Evolutionary conservation across 2,329 filamentous ascomycete species (phyloP).

Genomic region (Colletotrichum magnum): DNA sequence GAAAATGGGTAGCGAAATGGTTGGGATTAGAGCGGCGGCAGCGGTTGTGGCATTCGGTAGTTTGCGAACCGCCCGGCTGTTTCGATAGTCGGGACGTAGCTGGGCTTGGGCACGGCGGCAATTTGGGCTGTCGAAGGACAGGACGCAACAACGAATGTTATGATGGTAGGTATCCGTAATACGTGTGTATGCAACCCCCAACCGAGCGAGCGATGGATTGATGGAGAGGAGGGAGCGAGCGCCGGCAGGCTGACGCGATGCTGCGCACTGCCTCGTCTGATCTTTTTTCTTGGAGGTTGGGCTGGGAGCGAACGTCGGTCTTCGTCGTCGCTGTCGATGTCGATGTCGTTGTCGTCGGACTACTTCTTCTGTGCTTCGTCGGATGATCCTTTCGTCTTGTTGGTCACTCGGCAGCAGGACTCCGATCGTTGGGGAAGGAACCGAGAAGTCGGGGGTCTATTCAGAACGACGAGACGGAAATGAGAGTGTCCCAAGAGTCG

Average conservation of each 20-base stretch:
- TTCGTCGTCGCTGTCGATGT: neutral
- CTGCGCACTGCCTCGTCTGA: conserved; percentile 25
- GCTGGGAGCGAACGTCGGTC: neutral
- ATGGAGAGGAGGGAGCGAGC: conserved; percentile 9
- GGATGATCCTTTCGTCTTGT: neutral
- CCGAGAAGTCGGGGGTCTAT: neutral
- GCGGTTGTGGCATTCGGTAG: conserved; percentile 12
- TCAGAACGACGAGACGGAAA: conserved; percentile 16
- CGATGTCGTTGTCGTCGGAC: neutral
- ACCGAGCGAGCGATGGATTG: conserved; percentile 21
- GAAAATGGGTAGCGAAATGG: conserved; percentile 9
- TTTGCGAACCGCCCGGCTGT: conserved; percentile 23
- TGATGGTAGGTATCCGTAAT: too few species aligned
- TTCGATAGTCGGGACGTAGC: conserved; percentile 25
- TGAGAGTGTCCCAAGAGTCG: conserved; percentile 26
- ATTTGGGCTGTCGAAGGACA: neutral
- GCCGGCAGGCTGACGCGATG: conserved; percentile 14
- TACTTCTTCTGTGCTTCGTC: neutral
- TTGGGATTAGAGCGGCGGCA: conserved; percentile 3
- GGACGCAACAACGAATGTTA: too few species aligned
- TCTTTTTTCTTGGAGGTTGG: neutral
- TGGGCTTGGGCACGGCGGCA: conserved; percentile 13
- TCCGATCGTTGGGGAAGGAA: neutral
- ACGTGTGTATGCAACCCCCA: neutral
- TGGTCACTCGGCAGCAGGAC: neutral